Percentiles rank a stretch among this genome's conserved stretches.
Evolutionary conservation across 1,284 basidiomycete genomes (phyloP).

Genomic region (Heterobasidion irregulare): DNA sequence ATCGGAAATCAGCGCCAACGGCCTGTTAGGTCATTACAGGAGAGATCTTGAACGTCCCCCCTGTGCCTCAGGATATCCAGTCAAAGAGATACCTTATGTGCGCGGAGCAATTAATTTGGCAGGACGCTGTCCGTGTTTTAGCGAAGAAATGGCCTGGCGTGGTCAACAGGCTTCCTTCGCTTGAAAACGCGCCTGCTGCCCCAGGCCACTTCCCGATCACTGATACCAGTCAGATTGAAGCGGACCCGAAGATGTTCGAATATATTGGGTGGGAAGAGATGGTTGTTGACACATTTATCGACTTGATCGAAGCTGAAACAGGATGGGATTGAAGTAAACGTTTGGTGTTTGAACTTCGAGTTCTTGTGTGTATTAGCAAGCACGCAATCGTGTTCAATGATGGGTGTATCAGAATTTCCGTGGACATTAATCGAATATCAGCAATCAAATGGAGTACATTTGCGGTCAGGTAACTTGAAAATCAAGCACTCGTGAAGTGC

Average conservation of each 20-base stretch:
- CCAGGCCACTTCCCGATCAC: neutral
- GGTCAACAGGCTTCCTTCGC: neutral
- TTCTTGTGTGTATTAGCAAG: too few species aligned
- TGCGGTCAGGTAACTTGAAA: too few species aligned
- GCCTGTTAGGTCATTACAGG: neutral
- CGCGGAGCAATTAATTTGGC: neutral
- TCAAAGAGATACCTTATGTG: neutral
- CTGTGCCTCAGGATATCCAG: neutral
- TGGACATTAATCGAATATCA: too few species aligned
- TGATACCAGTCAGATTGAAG: neutral
- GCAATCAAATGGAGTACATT: too few species aligned
- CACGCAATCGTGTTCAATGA: too few species aligned
- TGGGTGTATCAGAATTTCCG: too few species aligned
- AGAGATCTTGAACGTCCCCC: neutral
- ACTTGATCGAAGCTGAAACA: neutral
- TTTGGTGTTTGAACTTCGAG: too few species aligned
- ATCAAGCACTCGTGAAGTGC: too few species aligned
- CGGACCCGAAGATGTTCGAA: neutral
- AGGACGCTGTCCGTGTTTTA: neutral
- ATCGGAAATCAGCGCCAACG: neutral
- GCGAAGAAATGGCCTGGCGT: neutral
- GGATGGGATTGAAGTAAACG: neutral
- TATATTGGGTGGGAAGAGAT: neutral
- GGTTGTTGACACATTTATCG: neutral
- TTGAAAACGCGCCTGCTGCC: neutral